Evolutionary conservation across 2,329 filamentous ascomycete species (phyloP), one percentile per base, ranked within the genome.

Genomic region (Colletotrichum costaricense): DNA sequence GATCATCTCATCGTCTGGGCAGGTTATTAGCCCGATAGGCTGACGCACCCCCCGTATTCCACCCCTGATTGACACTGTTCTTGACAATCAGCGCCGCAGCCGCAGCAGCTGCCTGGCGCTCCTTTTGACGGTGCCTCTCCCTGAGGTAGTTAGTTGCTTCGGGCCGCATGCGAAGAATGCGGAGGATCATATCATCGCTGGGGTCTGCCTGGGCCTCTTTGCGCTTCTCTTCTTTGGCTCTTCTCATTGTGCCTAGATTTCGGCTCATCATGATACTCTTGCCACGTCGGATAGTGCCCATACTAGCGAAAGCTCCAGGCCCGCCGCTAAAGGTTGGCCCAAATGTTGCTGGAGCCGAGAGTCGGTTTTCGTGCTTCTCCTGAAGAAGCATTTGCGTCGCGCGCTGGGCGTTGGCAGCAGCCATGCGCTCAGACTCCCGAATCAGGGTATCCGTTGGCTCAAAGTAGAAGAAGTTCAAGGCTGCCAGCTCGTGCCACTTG

Each of bases 401-500:
- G 35, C 93, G 91, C 73, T 94, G 90, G 11, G 93, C 93, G 4
- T 93, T 97, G 54, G 95, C 95, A 2, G 94, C 93, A 4, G 95
- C 96, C 94, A 99, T 99, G 69, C 94, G 91, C 83, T 99, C 97
- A 3, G 95, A 98, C n/a, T 95, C 97, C 63, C 96, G 93, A 78
- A 98, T 95, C 14, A 99, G 89, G 78, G 94, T 95, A 74, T 97
- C 94, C 1, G 95, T 97, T 38, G 93, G 90, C 79, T 98, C 95
- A 80, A 97, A 97, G 86, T 99, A 99, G 88, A 98, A 99, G 88
- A 98, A 99, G 86, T 98, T 97, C 75, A 99, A 90, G 75, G 95
- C 96, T 76, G 97, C 94, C 67, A 99, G 91, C 82, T 99, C 97
- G 86, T 98, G 95, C 87, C 98, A 99, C 88, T 99, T 99, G 80